These are phyloP conservation scores for Colletotrichum ledebouriae DNA, from an alignment of 2,329 filamentous ascomycete genomes.

Conservation along the genomic window DNA sequence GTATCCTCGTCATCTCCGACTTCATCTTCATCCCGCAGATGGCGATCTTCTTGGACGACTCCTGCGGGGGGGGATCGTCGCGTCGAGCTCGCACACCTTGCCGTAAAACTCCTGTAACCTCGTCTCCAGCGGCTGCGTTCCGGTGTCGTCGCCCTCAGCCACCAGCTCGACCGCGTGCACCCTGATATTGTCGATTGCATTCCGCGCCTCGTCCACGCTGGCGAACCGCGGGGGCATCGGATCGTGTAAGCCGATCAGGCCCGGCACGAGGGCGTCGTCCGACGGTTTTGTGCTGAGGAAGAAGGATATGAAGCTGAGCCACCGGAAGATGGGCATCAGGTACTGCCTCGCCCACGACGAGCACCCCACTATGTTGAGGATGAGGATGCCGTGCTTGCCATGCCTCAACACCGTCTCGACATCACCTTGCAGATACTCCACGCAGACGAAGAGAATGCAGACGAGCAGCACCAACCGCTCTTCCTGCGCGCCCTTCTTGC, in stretches of 20 bases:
- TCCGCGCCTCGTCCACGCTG: slow-evolving; percentile 49
- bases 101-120: slow-evolving; percentile 52
- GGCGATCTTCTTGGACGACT: slow-evolving; percentile 17
- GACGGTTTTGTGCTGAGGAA: slow-evolving; percentile 39
- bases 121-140: slow-evolving; percentile 47
- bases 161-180: slow-evolving; percentile 25
- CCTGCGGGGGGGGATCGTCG: slow-evolving; percentile 39
- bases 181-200: slow-evolving; percentile 53
- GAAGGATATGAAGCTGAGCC: slow-evolving; percentile 30
- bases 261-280: slow-evolving; percentile 50
- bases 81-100: slow-evolving; percentile 48
- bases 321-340: slow-evolving; percentile 31
- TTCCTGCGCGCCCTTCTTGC: slow-evolving; percentile 47
- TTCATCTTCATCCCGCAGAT: slow-evolving; percentile 34
- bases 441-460: slow-evolving; percentile 65
- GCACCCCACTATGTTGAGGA: slow-evolving; percentile 46
- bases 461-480: slow-evolving; percentile 55
- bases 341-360: slow-evolving; percentile 54
- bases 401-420: slow-evolving; percentile 50
- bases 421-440: slow-evolving; percentile 67
- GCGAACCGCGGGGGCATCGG: slow-evolving; percentile 53
- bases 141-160: slow-evolving; percentile 49
- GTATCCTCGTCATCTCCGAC: slow-evolving; percentile 52
- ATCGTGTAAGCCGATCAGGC: slow-evolving; percentile 49
- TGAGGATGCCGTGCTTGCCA: slow-evolving; percentile 33